Evolutionary conservation across 192 early-diverging fungal genomes (phyloP).

Genomic region (Coemansia biformis): DNA sequence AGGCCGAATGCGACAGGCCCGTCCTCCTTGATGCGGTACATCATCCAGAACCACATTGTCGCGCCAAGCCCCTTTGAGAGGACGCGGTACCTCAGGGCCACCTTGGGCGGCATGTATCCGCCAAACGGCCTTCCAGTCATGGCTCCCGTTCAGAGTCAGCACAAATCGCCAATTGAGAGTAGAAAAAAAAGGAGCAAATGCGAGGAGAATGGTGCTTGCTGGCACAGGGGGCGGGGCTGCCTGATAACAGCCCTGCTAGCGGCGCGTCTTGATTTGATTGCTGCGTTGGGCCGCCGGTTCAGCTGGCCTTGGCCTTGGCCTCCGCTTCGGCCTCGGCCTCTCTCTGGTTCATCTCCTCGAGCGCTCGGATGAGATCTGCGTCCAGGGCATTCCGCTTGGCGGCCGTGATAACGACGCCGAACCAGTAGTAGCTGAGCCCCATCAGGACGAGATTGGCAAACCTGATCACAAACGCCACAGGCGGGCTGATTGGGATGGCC

Average conservation of each 20-base stretch:
- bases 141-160: conserved; percentile 17
- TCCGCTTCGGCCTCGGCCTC: conserved; percentile 3
- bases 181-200: too few relatives aligned
- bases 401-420: conserved; percentile 33
- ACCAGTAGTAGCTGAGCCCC: conserved; percentile 50
- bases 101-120: conserved; percentile 43
- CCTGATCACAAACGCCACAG: conserved; percentile 17
- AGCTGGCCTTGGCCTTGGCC: neutral
- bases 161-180: too few relatives aligned
- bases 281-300: too few relatives aligned
- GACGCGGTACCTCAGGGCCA: conserved; percentile 46
- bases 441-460: conserved; percentile 26
- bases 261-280: neutral
- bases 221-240: too few relatives aligned
- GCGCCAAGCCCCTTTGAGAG: conserved; percentile 62
- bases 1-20: conserved; percentile 58
- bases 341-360: conserved; percentile 32
- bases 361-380: conserved; percentile 35
- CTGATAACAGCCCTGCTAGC: too few relatives aligned
- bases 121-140: conserved; percentile 37
- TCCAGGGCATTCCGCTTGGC: conserved; percentile 43
- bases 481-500: conserved; percentile 21
- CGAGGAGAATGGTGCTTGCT: neutral
- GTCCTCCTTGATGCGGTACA: conserved; percentile 76
- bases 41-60: conserved; percentile 80